These are phyloP conservation scores for Trypanosoma rangeli DNA, from an alignment of 208 protist species.

Conservation along the genomic window DNA sequence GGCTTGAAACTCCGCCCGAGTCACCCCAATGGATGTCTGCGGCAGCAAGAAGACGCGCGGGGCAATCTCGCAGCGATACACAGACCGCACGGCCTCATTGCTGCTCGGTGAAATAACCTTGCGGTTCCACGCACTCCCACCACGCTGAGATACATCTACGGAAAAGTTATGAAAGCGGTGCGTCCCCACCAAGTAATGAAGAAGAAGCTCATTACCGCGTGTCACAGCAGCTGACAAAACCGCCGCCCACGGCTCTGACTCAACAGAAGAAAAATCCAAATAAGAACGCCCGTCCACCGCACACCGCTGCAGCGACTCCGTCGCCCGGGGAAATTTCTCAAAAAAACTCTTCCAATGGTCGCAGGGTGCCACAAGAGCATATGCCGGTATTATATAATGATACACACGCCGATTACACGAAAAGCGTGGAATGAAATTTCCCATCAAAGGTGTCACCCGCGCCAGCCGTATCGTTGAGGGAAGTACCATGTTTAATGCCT, in stretches of 20 bases:
- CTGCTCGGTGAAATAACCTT: conserved; percentile 59
- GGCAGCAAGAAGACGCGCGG: conserved; percentile 64
- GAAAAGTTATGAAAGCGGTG: conserved; percentile 90
- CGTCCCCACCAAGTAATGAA: conserved; percentile 45
- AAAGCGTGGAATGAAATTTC: conserved; percentile 73
- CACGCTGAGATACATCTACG: conserved; percentile 49
- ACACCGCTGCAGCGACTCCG: not conserved
- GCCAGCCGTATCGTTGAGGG: conserved; percentile 51
- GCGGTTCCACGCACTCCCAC: conserved; percentile 22
- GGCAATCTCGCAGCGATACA: conserved; percentile 70
- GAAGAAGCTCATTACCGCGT: conserved; percentile 51
- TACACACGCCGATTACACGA: conserved; percentile 81
- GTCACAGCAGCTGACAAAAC: conserved; percentile 30
- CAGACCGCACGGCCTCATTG: conserved; percentile 64
- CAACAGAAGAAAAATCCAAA: conserved; percentile 12
- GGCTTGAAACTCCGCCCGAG: conserved; percentile 10
- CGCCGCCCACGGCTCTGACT: conserved; percentile 32
- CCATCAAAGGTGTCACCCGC: conserved; percentile 47
- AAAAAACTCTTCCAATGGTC: conserved; percentile 54
- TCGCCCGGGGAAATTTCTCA: conserved; percentile 9
- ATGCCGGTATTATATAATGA: conserved; percentile 77
- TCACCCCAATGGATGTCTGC: conserved; percentile 1
- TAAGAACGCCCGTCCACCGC: not conserved
- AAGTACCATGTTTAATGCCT: conserved; percentile 42
- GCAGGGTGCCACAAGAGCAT: conserved; percentile 64